These are phyloP conservation scores for Apophysomyces elegans DNA, from an alignment of 371 early-diverging fungal species.

Conservation along the genomic window DNA sequence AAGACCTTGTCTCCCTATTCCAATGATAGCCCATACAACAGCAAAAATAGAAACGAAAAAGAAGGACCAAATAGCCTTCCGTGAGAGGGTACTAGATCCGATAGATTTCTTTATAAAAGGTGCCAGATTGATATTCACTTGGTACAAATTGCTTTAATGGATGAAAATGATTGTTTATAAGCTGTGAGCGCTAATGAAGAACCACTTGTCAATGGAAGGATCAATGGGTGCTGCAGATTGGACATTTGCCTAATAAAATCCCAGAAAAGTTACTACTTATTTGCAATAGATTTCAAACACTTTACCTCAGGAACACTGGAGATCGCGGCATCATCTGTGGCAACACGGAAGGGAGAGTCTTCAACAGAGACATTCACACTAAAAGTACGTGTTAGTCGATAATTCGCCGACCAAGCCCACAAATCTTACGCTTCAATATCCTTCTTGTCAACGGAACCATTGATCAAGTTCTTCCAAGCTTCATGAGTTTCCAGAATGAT, in stretches of 20 bases:
- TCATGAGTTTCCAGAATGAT: conserved; percentile 94
- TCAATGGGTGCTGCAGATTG: conserved; percentile 67
- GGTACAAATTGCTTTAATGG: conserved; percentile 10
- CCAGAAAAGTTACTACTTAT: conserved; percentile 35
- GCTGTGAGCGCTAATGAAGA: conserved; percentile 88
- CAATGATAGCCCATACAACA: too few species aligned
- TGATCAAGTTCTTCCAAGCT: conserved; percentile 92
- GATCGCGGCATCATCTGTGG: conserved; percentile 60
- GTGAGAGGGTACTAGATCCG: too few species aligned
- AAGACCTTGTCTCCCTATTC: too few species aligned
- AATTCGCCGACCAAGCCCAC: background rate
- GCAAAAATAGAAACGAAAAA: too few species aligned
- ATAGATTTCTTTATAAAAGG: too few species aligned
- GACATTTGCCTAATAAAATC: conserved; percentile 30
- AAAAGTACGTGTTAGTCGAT: conserved; percentile 13
- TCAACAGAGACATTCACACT: conserved; percentile 76
- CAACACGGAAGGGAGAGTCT: conserved; percentile 73
- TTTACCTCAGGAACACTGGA: conserved; percentile 68
- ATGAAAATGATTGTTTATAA: conserved; percentile 42
- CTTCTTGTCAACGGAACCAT: conserved; percentile 70
- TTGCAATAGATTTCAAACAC: conserved; percentile 49
- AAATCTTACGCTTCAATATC: conserved; percentile 69
- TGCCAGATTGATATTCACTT: too few species aligned
- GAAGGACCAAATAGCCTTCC: too few species aligned
- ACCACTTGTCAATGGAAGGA: conserved; percentile 95